A percentile compares a stretch with the other conserved stretches of the same genome.
Conservation (phyloP, 164 flowering plant genomes). For the Taxillus chinensis region DNA sequence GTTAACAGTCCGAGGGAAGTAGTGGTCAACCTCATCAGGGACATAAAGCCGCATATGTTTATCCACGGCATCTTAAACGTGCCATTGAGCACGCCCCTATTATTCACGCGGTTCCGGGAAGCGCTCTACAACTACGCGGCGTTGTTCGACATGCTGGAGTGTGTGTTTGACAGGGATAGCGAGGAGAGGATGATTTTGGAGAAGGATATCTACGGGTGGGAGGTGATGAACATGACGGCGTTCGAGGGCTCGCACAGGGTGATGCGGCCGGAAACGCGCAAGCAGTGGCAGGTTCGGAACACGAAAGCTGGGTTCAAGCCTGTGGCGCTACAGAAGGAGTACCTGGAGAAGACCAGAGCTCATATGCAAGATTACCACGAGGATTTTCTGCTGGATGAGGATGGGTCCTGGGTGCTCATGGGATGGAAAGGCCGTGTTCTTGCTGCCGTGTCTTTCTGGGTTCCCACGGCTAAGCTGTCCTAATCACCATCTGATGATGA, state of each 20-base stretch:
- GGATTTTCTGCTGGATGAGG: neutral
- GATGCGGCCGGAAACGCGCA: neutral
- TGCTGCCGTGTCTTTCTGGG: neutral
- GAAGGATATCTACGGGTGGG: neutral
- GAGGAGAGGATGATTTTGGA: neutral
- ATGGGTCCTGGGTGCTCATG: neutral
- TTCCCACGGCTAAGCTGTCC: neutral
- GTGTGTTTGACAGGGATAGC: neutral
- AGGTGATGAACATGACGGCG: neutral
- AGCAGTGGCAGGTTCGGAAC: neutral
- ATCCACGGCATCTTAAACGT: neutral
- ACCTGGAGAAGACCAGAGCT: neutral
- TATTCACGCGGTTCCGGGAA: neutral
- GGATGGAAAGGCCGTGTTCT: neutral
- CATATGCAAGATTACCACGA: neutral
- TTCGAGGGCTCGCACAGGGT: neutral
- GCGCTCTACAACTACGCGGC: neutral
- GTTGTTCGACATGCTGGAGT: neutral
- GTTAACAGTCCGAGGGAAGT: neutral
- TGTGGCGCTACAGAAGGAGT: neutral
- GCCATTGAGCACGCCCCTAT: neutral
- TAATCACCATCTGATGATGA: no score
- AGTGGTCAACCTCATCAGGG: neutral
- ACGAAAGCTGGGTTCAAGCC: neutral
- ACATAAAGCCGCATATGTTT: neutral